These are phyloP conservation scores for Peronospora destructor DNA, from an alignment of 352 stramenopile genomes.

Conservation along the genomic window DNA sequence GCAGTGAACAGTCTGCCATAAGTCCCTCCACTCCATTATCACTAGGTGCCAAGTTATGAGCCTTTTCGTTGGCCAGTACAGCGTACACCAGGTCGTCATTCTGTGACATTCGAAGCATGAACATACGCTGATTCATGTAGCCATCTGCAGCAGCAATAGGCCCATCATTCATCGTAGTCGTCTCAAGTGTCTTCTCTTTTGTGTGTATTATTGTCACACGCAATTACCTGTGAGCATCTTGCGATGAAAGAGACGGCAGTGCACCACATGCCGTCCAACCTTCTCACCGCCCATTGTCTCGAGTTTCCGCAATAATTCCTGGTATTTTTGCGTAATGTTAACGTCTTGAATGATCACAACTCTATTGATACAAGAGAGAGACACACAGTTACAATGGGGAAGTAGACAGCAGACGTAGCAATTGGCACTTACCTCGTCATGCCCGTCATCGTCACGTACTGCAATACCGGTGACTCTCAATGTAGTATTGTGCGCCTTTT, in stretches of 20 bases:
- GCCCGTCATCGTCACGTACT: slow-evolving; percentile 41
- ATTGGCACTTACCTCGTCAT: slow-evolving; percentile 53
- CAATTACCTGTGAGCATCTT: slow-evolving; percentile 59
- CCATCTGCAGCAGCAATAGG: slow-evolving; percentile 35
- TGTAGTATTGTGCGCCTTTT: no score
- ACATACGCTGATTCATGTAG: slow-evolving; percentile 86
- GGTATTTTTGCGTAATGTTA: slow-evolving; percentile 82
- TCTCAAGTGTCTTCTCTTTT: no score
- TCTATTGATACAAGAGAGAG: slow-evolving; percentile 29
- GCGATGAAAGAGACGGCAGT: slow-evolving; percentile 83
- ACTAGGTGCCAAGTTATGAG: slow-evolving; percentile 42
- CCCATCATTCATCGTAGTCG: neutral
- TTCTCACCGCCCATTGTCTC: slow-evolving; percentile 76
- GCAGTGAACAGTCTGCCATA: slow-evolving; percentile 70
- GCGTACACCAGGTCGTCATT: slow-evolving; percentile 84
- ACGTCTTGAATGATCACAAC: slow-evolving; percentile 75
- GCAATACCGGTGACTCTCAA: neutral
- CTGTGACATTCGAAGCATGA: slow-evolving; percentile 86
- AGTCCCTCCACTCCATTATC: slow-evolving; percentile 70
- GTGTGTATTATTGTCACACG: neutral
- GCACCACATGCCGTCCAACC: slow-evolving; percentile 70
- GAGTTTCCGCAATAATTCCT: slow-evolving; percentile 81
- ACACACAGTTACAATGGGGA: neutral
- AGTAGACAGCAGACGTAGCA: neutral
- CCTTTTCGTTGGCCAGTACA: slow-evolving; percentile 73